phyloP scores from a whole-genome alignment of 139 green algal species.

The Desmodesmus armatus region DNA sequence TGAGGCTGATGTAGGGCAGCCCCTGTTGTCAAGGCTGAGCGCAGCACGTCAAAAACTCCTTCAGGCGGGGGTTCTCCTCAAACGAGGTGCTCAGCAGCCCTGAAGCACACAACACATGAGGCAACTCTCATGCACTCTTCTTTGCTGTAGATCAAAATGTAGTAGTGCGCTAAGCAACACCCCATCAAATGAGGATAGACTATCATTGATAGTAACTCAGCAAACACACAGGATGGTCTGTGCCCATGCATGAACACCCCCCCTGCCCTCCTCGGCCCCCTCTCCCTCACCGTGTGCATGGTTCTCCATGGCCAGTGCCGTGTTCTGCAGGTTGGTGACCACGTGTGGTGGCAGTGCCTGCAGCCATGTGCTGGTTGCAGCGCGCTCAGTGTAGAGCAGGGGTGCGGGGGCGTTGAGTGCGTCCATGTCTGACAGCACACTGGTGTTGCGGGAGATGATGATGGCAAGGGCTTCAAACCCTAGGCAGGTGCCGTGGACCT shows the following conservation, averaged over 20 bases:
- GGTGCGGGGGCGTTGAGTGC: constrained; percentile 76
- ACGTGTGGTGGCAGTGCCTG: constrained; percentile 68
- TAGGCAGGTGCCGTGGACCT: constrained; percentile 84
- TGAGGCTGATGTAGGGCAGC: constrained; percentile 77
- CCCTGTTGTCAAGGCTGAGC: constrained; percentile 73
- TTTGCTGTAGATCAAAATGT: too few relatives aligned
- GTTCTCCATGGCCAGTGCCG: constrained; percentile 87
- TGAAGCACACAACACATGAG: constrained; percentile 41
- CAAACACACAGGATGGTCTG: too few relatives aligned
- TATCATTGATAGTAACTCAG: not conserved
- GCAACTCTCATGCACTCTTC: too few relatives aligned
- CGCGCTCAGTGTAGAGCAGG: constrained; percentile 72
- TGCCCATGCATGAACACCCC: too few relatives aligned
- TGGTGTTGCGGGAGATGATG: constrained; percentile 61
- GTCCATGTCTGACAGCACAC: constrained; percentile 66
- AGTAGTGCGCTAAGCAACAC: too few relatives aligned
- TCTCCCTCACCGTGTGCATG: constrained; percentile 75
- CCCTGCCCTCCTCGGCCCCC: too few relatives aligned
- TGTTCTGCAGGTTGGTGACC: constrained; percentile 69
- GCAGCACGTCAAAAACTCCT: constrained; percentile 79
- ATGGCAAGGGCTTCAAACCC: constrained; percentile 82
- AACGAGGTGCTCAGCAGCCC: constrained; percentile 70
- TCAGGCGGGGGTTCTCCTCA: constrained; percentile 66
- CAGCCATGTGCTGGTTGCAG: constrained; percentile 61
- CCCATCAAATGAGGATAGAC: too few relatives aligned